Conservation (phyloP, 192 early-diverging fungal species). For the Coemansia sp. region DNA sequence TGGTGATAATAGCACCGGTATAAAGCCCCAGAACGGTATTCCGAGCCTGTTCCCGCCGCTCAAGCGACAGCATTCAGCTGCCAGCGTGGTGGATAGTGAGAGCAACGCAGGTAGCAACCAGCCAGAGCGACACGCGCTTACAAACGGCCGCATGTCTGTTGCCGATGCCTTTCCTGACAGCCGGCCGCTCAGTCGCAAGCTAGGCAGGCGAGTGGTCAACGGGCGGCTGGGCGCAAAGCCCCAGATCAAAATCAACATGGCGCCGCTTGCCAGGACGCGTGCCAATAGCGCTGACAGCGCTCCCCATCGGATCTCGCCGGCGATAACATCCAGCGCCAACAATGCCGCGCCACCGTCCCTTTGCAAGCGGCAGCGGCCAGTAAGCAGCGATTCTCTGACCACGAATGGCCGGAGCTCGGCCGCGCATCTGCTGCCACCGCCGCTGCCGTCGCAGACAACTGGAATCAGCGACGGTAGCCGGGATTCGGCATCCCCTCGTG, state of each 20-base stretch:
- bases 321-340: background rate
- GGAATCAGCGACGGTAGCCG: background rate
- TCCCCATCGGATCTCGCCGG: background rate
- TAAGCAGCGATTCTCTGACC: background rate
- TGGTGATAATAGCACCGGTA: background rate
- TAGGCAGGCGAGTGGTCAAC: conserved; percentile 3
- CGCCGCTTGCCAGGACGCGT: background rate
- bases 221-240: conserved; percentile 6
- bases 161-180: conserved; percentile 47
- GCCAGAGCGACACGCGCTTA: background rate
- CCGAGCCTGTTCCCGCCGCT: background rate
- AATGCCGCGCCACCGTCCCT: background rate
- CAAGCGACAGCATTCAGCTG: background rate
- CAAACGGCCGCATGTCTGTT: conserved; percentile 14
- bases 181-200: conserved; percentile 28
- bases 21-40: background rate
- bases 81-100: background rate
- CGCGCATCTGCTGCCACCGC: background rate
- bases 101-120: background rate
- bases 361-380: background rate
- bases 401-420: background rate
- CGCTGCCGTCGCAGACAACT: background rate
- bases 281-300: conserved; percentile 1
- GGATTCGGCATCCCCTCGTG: background rate
- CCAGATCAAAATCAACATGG: conserved; percentile 14